Evolutionary conservation across 1,284 basidiomycete species (phyloP), one percentile per base, ranked within the genome.

Genomic region (Leccinum griseonigrum): DNA sequence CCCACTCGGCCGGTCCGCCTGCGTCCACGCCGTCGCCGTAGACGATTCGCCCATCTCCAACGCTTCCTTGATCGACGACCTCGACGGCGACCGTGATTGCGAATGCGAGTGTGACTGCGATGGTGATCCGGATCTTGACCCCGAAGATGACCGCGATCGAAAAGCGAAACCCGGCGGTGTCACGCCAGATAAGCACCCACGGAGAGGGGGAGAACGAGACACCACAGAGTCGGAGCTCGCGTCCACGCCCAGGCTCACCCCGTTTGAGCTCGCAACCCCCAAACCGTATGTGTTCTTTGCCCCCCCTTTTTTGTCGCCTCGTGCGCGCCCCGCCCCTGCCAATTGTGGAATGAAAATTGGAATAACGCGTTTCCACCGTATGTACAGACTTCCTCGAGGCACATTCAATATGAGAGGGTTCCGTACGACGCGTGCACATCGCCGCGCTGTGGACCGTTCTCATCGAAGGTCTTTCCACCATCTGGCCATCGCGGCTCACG

Each of bases 401-500:
- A 1, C 76, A 87, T 67, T 85, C 86, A 2, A 79, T 72, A 53
- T 26, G 74, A 14, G 76, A 83, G 58, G 74, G 74, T 48, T 60
- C 74, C 16, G 74, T 73, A 56, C 75, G 78, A n/a, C 71, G 76
- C 36, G 77, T 93, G 22, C 84, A 88, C 61, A 77, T 94, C 64
- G 75, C 86, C 3, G 81, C 84, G 0, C 83, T 98, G 22, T 98
- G 96, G 95, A 76, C 85, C 29, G 85, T 85, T 7, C 84, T 98
- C 55, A 89, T 97, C 61, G 85, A 91, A 34, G 91, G 94, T 3
- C 82, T 98, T 10, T 85, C 90, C 54, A 83, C 88, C 9, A 95
- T 98, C 70, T 98, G 96, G 96, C 95, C 92, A 0, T 78, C 85
- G n/a, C 86, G 95, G 31, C 85, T 86, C 1, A 78, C 81, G 2